Percentiles rank a stretch among this genome's conserved stretches.
Evolutionary conservation across 495 filamentous ascomycete genomes (phyloP).

Genomic region (Delitschia confertaspora): DNA sequence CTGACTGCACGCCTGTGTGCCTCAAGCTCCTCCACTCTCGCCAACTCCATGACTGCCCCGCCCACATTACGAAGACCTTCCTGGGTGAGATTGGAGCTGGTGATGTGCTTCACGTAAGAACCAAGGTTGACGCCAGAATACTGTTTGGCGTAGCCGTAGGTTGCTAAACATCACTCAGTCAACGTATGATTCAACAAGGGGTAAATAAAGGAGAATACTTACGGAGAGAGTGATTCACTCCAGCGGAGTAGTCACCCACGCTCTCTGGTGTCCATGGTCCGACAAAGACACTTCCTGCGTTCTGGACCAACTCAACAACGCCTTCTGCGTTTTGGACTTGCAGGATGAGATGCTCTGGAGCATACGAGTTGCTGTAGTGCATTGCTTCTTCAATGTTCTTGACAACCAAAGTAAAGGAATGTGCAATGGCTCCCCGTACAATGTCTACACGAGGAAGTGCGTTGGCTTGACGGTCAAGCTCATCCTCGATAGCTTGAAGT

Average conservation of each 20-base stretch:
- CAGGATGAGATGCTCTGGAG: slow-evolving; percentile 94
- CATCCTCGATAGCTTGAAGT: slow-evolving; percentile 74
- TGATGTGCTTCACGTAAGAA: slow-evolving; percentile 95
- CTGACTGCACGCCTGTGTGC: slow-evolving; percentile 88
- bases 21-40: slow-evolving; percentile 88
- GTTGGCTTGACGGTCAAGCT: slow-evolving; percentile 82
- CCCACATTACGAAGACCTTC: slow-evolving; percentile 78
- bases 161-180: slow-evolving; percentile 49
- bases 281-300: slow-evolving; percentile 92
- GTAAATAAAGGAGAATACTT: slow-evolving; percentile 39
- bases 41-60: slow-evolving; percentile 83
- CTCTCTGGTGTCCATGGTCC: slow-evolving; percentile 94
- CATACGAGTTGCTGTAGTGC: slow-evolving; percentile 81
- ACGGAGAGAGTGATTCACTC: slow-evolving; percentile 95
- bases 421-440: slow-evolving; percentile 79
- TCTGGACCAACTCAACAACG: slow-evolving; percentile 70
- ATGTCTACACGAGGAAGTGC: slow-evolving; percentile 85
- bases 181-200: not conserved
- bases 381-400: slow-evolving; percentile 75
- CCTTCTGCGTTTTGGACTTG: slow-evolving; percentile 68
- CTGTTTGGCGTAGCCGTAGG: slow-evolving; percentile 94
- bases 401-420: slow-evolving; percentile 84
- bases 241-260: slow-evolving; percentile 94
- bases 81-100: slow-evolving; percentile 76
- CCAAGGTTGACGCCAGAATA: slow-evolving; percentile 95